phyloP scores from a whole-genome alignment of 2,329 filamentous ascomycete genomes.

The Colletotrichum higginsianum region DNA sequence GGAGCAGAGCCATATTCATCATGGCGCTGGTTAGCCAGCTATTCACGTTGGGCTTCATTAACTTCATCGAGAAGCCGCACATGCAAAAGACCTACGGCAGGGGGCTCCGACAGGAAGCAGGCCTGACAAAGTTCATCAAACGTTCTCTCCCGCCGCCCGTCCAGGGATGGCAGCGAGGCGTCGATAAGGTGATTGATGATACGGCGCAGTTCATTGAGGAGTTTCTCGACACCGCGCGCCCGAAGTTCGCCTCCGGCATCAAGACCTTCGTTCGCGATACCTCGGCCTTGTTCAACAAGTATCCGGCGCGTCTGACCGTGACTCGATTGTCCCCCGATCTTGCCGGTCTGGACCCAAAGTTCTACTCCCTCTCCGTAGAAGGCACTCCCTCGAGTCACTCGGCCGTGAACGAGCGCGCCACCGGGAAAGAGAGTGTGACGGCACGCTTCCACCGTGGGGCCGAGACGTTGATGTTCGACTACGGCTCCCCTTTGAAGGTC shows the following conservation, averaged over 20 bases:
- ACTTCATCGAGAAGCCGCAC: conserved; percentile 94
- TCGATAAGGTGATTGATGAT: conserved; percentile 89
- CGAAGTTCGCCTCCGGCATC: conserved; percentile 88
- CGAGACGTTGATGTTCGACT: conserved; percentile 86
- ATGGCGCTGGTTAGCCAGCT: conserved; percentile 89
- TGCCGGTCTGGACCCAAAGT: conserved; percentile 82
- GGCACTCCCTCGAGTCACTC: conserved; percentile 71
- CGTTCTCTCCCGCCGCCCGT: conserved; percentile 87
- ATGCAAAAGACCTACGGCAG: conserved; percentile 98
- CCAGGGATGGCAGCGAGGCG: conserved; percentile 85
- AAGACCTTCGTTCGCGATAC: conserved; percentile 91
- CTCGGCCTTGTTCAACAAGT: conserved; percentile 88
- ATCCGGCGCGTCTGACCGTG: conserved; percentile 88
- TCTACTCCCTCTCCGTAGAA: conserved; percentile 84
- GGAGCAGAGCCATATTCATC: conserved; percentile 88
- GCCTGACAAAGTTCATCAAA: conserved; percentile 91
- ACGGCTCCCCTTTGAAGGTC: conserved; percentile 90
- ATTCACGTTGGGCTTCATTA: conserved; percentile 88
- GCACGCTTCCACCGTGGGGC: conserved; percentile 78
- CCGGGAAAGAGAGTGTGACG: conserved; percentile 80
- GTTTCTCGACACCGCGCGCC: conserved; percentile 86
- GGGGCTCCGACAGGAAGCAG: conserved; percentile 87
- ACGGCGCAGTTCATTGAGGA: conserved; percentile 93
- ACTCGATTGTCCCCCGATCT: conserved; percentile 85
- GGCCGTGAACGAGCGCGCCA: conserved; percentile 71